Evolutionary conservation across 495 filamentous ascomycete species (phyloP), one percentile per base, ranked within the genome.

Genomic region (Stereocaulon alpinum): DNA sequence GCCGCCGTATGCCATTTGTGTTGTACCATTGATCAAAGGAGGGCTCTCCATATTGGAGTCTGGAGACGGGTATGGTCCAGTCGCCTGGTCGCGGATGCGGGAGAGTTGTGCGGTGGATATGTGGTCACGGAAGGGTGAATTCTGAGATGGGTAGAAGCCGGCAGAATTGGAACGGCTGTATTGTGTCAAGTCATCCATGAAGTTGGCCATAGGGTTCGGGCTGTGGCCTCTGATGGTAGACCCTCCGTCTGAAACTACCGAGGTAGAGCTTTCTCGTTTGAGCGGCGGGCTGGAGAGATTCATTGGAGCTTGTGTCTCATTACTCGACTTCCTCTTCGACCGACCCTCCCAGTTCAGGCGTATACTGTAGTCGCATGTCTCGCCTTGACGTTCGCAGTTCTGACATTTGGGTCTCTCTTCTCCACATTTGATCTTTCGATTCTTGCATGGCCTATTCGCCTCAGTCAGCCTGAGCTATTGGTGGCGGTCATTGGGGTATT

Each of bases 401-500:
- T 80, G 67, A 69, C 89, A 95, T 66, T 72, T 71, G 11, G 89
- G 89, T 65, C 87, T 88, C 67, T 87, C 85, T 68, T 94, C 89
- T 20, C 86, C 89, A 68, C 89, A 93, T 75, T 95, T 93, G 62
- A 93, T 84, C 69, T 92, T 95, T 55, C 87, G 80, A 56, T 83
- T 80, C 71, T 94, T 94, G 74, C 89, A 94, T 22, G 85, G 86
- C 85, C 87, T 90, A 58, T 10, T 37, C 34, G 2, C 4, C n/a
- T n/a, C n/a, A 32, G 42, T 63, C 42, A 63, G 56, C 50, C 22
- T 22, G 4, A 20, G 56, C 11, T 42, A 30, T 3, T 24, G 17
- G 10, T 20, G 30, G 32, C 11, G 14, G n/a, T 27, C 27, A 24
- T 42, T 17, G 7, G 24, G 10, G 0, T 9, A 83, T 75, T 72